These are phyloP conservation scores for Delitschia confertaspora DNA, from an alignment of 495 filamentous ascomycete genomes.

Conservation along the genomic window DNA sequence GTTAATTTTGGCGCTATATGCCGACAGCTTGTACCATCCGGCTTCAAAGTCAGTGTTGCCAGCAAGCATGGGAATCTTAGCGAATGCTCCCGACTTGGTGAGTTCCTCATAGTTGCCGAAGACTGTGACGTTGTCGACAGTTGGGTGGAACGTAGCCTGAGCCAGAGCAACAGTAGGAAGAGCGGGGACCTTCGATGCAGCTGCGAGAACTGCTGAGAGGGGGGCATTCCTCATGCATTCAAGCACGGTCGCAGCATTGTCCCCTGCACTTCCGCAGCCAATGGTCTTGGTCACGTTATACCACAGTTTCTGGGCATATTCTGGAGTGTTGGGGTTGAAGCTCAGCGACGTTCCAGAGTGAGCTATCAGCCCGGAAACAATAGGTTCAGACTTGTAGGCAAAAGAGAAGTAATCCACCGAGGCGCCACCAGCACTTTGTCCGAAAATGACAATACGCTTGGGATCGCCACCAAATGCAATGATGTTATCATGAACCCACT, in stretches of 20 bases:
- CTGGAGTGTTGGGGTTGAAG: conserved; percentile 34
- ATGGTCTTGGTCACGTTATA: conserved; percentile 37
- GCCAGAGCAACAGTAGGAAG: conserved; percentile 25
- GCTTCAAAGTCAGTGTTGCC: conserved; percentile 15
- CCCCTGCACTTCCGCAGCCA: conserved; percentile 33
- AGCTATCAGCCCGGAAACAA: conserved; percentile 42
- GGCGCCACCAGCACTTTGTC: conserved; percentile 45
- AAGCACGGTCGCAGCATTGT: conserved; percentile 23
- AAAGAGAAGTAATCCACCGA: conserved; percentile 48
- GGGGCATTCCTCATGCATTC: conserved; percentile 41
- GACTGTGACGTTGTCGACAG: conserved; percentile 40
- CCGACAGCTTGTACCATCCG: conserved; percentile 9
- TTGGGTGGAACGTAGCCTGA: conserved; percentile 40
- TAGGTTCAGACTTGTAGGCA: conserved; percentile 37
- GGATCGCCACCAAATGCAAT: conserved; percentile 44
- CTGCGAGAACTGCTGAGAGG: conserved; percentile 31
- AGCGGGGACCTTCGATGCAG: conserved; percentile 29
- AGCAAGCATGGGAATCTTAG: conserved; percentile 8
- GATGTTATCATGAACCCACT: conserved; percentile 58
- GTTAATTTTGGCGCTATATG: conserved; percentile 10
- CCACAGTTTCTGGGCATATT: conserved; percentile 30
- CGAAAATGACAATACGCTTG: conserved; percentile 46
- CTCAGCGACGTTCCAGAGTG: conserved; percentile 47
- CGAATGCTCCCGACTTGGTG: conserved; percentile 29
- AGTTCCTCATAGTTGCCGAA: conserved; percentile 40